Evolutionary conservation across 805 yeast species (phyloP).

Genomic region (Metschnikowia kofuensis): DNA sequence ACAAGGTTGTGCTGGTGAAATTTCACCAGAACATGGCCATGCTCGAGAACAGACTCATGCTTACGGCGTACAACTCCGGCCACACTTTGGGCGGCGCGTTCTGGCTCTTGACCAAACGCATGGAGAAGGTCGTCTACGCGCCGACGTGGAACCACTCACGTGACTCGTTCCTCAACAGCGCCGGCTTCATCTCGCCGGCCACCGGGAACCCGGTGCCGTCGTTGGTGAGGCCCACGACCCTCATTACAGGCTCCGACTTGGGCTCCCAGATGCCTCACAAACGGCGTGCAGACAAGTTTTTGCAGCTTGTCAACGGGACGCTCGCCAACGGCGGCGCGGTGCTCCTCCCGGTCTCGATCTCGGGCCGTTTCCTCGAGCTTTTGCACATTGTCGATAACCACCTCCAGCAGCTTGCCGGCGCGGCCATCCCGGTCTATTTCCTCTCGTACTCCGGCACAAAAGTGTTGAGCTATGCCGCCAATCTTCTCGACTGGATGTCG

Average conservation of each 20-base stretch:
- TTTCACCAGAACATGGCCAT: conserved; percentile 73
- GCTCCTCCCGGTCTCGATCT: conserved; percentile 74
- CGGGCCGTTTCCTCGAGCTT: conserved; percentile 80
- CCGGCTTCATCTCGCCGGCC: conserved; percentile 49
- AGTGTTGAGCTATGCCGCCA: conserved; percentile 74
- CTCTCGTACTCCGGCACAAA: conserved; percentile 79
- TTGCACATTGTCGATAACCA: conserved; percentile 70
- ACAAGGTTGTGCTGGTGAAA: conserved; percentile 64
- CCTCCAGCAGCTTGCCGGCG: conserved; percentile 39
- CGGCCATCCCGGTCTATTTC: conserved; percentile 68
- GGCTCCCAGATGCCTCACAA: conserved; percentile 65
- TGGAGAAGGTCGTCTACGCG: conserved; percentile 82
- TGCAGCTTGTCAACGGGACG: conserved; percentile 61
- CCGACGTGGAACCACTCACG: conserved; percentile 94
- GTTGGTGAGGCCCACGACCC: conserved; percentile 73
- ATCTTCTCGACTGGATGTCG: conserved; percentile 96
- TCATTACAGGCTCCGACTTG: conserved; percentile 68
- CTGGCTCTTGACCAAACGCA: conserved; percentile 72
- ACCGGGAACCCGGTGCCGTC: conserved; percentile 63
- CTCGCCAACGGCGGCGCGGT: conserved; percentile 77
- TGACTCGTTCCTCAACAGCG: conserved; percentile 78
- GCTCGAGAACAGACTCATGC: conserved; percentile 58
- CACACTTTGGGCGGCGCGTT: conserved; percentile 91
- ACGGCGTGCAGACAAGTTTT: conserved; percentile 60
- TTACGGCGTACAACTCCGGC: conserved; percentile 89